These are phyloP conservation scores for Triticum turgidum DNA, from an alignment of 176 grass and related monocot species.

Conservation along the genomic window DNA sequence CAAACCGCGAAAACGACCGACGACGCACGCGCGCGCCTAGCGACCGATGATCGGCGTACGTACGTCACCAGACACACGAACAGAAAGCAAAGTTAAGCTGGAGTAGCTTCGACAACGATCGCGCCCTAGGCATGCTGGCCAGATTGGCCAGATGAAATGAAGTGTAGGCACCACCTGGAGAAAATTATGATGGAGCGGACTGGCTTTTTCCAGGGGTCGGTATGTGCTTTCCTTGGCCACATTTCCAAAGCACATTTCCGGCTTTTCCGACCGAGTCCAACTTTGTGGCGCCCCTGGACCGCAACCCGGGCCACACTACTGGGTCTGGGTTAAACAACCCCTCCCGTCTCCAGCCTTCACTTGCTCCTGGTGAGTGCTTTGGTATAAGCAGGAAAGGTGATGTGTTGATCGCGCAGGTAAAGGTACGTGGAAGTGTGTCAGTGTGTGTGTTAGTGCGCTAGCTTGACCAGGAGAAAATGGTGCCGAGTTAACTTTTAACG, in stretches of 20 bases:
- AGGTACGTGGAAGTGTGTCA: background rate
- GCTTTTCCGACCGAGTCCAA: slow-evolving; percentile 37
- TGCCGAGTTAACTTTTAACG: background rate
- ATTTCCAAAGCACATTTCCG: slow-evolving; percentile 34
- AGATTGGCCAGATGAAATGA: slow-evolving; percentile 17
- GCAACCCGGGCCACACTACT: slow-evolving; percentile 24
- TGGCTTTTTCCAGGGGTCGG: background rate
- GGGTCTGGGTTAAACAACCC: background rate
- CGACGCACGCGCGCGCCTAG: slow-evolving; percentile 28
- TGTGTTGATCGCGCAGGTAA: background rate
- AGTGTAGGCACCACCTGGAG: slow-evolving; percentile 9
- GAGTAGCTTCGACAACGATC: slow-evolving; percentile 8
- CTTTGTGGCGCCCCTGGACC: slow-evolving; percentile 50
- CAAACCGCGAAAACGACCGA: slow-evolving; percentile 30
- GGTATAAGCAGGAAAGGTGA: slow-evolving; percentile 18
- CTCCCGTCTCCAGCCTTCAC: slow-evolving; percentile 18
- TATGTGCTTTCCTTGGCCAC: slow-evolving; percentile 43
- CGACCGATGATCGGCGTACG: background rate
- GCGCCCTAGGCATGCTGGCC: background rate
- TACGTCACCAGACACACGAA: slow-evolving; percentile 27
- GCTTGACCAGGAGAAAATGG: slow-evolving; percentile 16
- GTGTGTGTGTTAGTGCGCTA: slow-evolving; percentile 5
- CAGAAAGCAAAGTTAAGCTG: slow-evolving; percentile 2
- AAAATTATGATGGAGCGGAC: slow-evolving; percentile 28
- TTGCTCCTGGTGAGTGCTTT: slow-evolving; percentile 34